These are phyloP conservation scores for Onygenales sp. DNA, from an alignment of 2,329 filamentous ascomycete genomes.

Conservation along the genomic window DNA sequence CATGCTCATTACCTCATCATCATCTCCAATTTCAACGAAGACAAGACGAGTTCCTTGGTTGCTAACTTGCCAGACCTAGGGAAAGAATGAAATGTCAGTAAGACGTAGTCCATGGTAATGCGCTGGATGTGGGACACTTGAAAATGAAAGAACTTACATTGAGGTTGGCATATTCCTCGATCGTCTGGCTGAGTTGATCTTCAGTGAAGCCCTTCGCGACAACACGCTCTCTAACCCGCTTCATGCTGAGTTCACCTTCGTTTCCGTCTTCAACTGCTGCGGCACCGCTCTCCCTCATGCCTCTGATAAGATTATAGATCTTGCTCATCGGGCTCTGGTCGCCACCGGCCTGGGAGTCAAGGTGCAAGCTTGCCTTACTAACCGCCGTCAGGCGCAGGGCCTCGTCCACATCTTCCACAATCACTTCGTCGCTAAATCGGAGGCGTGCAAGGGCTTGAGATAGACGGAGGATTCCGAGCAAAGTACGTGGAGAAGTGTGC, in stretches of 20 bases:
- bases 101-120: neutral
- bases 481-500: conserved; percentile 85
- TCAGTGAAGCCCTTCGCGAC: conserved; percentile 94
- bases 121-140: neutral
- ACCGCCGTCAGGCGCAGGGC: conserved; percentile 84
- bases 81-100: conserved; percentile 28
- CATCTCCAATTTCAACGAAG: conserved; percentile 55
- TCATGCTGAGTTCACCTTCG: conserved; percentile 70
- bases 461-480: conserved; percentile 85
- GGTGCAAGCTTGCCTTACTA: conserved; percentile 81
- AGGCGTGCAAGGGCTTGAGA: conserved; percentile 88
- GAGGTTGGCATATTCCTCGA: conserved; percentile 80
- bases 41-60: conserved; percentile 61
- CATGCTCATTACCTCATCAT: conserved; percentile 35
- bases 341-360: conserved; percentile 54
- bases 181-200: conserved; percentile 75
- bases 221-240: conserved; percentile 81
- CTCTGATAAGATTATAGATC: conserved; percentile 91
- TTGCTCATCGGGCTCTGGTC: conserved; percentile 74
- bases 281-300: conserved; percentile 75
- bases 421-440: conserved; percentile 75
- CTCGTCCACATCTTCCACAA: conserved; percentile 91
- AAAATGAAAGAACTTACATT: conserved; percentile 61
- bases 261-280: conserved; percentile 65
- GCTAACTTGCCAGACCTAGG: conserved; percentile 68